Percentiles rank a stretch among this genome's conserved stretches.
Evolutionary conservation across 2,329 filamentous ascomycete genomes (phyloP).

Genomic region (Xylariaceae sp.): DNA sequence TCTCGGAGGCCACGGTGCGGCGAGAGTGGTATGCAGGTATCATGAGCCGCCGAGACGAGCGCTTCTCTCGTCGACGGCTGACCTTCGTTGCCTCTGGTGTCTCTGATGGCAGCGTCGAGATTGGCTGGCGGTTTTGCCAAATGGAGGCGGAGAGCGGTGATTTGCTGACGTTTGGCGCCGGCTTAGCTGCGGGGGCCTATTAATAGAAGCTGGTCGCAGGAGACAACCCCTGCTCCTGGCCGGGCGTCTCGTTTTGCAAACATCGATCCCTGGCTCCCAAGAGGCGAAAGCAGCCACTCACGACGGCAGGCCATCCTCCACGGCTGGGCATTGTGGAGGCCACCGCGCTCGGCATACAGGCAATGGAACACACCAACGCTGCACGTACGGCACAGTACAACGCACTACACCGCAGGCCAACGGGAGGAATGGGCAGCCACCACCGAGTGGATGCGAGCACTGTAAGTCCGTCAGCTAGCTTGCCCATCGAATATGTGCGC

Average conservation of each 20-base stretch:
- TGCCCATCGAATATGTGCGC: background rate
- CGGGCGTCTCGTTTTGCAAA: slow-evolving; percentile 32
- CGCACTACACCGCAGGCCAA: slow-evolving; percentile 2
- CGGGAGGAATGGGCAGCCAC: background rate
- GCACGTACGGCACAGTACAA: slow-evolving; percentile 15
- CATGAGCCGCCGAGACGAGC: slow-evolving; percentile 15
- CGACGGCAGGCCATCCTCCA: slow-evolving; percentile 14
- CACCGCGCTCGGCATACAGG: slow-evolving; percentile 18
- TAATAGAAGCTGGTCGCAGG: slow-evolving; percentile 26
- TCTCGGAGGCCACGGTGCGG: too few relatives aligned
- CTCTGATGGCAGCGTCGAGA: slow-evolving; percentile 5
- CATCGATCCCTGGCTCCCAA: slow-evolving; percentile 23
- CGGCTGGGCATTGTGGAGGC: slow-evolving; percentile 20
- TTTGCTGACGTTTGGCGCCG: slow-evolving; percentile 23
- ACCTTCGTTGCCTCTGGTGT: too few relatives aligned
- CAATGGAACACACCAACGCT: slow-evolving; percentile 21
- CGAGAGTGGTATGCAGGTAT: slow-evolving; percentile 4
- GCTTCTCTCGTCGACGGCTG: slow-evolving; percentile 13
- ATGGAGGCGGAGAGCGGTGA: slow-evolving; percentile 15
- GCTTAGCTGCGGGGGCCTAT: slow-evolving; percentile 23
- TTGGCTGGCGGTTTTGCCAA: slow-evolving; percentile 15
- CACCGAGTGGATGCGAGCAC: too few relatives aligned
- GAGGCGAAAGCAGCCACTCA: slow-evolving; percentile 23
- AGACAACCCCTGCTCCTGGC: slow-evolving; percentile 10
- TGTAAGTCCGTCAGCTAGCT: too few relatives aligned